These are phyloP conservation scores for Backusella psychrophila DNA, from an alignment of 192 early-diverging fungal species.

Conservation along the genomic window DNA sequence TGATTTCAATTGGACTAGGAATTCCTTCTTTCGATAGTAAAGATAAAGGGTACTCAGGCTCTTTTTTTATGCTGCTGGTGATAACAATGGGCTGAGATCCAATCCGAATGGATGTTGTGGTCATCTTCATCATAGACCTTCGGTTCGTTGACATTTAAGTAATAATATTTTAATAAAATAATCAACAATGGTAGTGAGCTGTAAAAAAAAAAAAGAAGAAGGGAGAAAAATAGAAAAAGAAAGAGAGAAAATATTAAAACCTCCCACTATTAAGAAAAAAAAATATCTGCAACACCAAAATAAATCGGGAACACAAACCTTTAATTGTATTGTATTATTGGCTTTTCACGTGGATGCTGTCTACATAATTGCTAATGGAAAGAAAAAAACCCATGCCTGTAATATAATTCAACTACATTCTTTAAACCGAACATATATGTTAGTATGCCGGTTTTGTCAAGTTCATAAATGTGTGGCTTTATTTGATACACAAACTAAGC, in stretches of 20 bases:
- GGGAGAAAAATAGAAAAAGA: background rate
- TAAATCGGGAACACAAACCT: background rate
- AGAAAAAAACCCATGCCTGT: background rate
- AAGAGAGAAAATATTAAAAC: background rate
- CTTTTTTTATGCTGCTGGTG: background rate
- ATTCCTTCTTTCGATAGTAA: background rate
- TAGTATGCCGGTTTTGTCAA: background rate
- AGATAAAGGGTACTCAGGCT: background rate
- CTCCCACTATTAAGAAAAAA: background rate
- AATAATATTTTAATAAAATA: background rate
- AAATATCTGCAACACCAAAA: background rate
- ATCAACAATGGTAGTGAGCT: background rate
- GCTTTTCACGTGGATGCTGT: background rate
- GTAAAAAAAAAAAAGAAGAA: background rate
- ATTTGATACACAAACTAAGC: conserved; percentile 1
- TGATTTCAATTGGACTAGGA: background rate
- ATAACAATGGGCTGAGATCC: conserved; percentile 3
- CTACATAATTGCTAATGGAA: background rate
- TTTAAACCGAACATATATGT: background rate
- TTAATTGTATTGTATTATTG: conserved; percentile 3
- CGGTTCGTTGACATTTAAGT: background rate
- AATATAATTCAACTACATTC: background rate
- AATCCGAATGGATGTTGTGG: background rate
- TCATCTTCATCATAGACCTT: conserved; percentile 6
- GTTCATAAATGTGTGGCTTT: background rate